Conservation (phyloP, 108 stramenopile species). For the Skeletonema costatum region DNA sequence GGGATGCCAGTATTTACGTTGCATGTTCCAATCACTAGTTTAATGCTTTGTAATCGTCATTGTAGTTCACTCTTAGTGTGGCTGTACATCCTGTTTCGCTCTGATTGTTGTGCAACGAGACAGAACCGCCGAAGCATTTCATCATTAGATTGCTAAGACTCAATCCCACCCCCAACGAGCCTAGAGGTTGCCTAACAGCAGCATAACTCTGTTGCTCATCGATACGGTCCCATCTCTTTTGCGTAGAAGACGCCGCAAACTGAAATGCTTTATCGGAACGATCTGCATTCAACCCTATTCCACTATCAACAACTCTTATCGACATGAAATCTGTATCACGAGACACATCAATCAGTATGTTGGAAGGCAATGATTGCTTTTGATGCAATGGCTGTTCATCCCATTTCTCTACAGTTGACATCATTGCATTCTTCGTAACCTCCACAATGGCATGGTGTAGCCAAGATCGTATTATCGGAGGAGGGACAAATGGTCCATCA, state of each 20-base stretch:
- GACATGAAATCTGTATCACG: conserved; percentile 8
- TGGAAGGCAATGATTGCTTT: conserved; percentile 19
- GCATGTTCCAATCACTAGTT: neutral
- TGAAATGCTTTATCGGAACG: conserved; percentile 32
- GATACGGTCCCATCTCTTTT: conserved; percentile 71
- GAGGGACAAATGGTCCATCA: conserved; percentile 18
- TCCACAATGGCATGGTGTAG: conserved; percentile 79
- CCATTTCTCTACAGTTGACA: conserved; percentile 53
- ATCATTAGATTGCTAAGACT: conserved; percentile 67
- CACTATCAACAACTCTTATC: conserved; percentile 63
- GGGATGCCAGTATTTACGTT: neutral
- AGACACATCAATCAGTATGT: conserved; percentile 18
- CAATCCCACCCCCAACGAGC: conserved; percentile 74
- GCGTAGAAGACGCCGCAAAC: conserved; percentile 44
- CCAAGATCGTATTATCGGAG: conserved; percentile 79
- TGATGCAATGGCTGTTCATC: neutral
- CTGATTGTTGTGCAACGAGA: conserved; percentile 42
- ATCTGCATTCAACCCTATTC: conserved; percentile 46
- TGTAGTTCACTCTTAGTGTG: conserved; percentile 24
- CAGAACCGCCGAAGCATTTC: conserved; percentile 72
- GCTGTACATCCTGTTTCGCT: conserved; percentile 37
- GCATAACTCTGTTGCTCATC: conserved; percentile 80
- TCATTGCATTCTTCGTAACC: conserved; percentile 78
- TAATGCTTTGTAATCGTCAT: conserved; percentile 17
- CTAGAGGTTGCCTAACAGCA: conserved; percentile 63